These are phyloP conservation scores for Trichophyton rubrum DNA, from an alignment of 2,329 filamentous ascomycete species.

Conservation along the genomic window DNA sequence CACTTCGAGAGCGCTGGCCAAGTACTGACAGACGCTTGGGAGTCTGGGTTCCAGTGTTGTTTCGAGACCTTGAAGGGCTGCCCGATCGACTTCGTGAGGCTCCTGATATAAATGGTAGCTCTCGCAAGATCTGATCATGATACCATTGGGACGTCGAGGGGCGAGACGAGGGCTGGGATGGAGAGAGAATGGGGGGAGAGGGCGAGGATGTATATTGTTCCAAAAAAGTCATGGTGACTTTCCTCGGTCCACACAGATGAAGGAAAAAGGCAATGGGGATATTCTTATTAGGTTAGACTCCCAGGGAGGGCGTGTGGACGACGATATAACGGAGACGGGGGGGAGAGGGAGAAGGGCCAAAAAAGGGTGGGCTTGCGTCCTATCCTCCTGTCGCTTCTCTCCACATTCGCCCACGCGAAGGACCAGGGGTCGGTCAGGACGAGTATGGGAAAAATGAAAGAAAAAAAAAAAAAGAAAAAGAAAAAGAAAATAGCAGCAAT, in stretches of 20 bases:
- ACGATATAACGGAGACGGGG: neutral
- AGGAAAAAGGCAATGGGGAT: neutral
- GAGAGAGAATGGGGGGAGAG: neutral
- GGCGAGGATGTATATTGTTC: constrained; percentile 4
- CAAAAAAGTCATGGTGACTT: constrained; percentile 8
- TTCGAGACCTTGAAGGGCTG: constrained; percentile 6
- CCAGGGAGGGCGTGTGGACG: constrained; percentile 3
- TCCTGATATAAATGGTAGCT: constrained; percentile 12
- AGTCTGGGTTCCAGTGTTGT: constrained; percentile 20
- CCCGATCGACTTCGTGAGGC: constrained; percentile 9
- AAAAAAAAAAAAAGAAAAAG: no score
- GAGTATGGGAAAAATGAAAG: neutral
- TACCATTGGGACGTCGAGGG: constrained; percentile 9
- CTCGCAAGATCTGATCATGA: constrained; percentile 11
- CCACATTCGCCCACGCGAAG: constrained; percentile 13
- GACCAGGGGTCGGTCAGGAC: constrained; percentile 2
- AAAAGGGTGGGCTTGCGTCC: neutral
- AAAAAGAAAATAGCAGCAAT: neutral
- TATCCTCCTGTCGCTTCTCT: constrained; percentile 2
- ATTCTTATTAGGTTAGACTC: constrained; percentile 5
- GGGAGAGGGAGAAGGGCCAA: neutral
- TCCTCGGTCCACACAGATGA: neutral
- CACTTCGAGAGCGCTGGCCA: constrained; percentile 29
- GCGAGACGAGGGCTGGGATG: constrained; percentile 6
- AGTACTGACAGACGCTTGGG: constrained; percentile 32